Evolutionary conservation across 2,329 filamentous ascomycete species (phyloP).

Genomic region (Myriosclerotinia scirpicola): DNA sequence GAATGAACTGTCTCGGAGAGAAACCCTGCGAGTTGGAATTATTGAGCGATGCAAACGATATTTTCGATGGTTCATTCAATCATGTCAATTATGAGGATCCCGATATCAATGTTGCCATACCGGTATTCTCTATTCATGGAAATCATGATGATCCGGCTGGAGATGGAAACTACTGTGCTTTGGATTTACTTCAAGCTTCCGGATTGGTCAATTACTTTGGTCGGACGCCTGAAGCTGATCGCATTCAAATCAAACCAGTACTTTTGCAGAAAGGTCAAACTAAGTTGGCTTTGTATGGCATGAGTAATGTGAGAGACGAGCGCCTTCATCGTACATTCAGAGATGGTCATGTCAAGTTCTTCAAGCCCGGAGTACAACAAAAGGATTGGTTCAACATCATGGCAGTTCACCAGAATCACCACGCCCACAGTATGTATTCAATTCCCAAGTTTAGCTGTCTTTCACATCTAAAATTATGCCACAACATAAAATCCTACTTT

Average conservation of each 20-base stretch:
- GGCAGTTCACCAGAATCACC: slow-evolving; percentile 93
- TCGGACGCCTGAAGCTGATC: slow-evolving; percentile 85
- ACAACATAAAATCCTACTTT: too few relatives aligned
- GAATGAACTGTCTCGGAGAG: slow-evolving; percentile 91
- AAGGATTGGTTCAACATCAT: slow-evolving; percentile 95
- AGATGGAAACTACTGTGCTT: slow-evolving; percentile 84
- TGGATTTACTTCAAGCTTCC: slow-evolving; percentile 87
- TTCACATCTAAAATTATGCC: too few relatives aligned
- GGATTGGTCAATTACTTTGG: slow-evolving; percentile 96
- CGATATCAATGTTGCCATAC: slow-evolving; percentile 95
- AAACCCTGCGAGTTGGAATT: slow-evolving; percentile 96
- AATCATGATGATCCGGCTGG: slow-evolving; percentile 99
- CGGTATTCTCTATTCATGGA: slow-evolving; percentile 96
- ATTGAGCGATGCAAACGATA: slow-evolving; percentile 86
- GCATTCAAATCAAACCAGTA: slow-evolving; percentile 88
- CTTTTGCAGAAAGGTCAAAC: slow-evolving; percentile 90
- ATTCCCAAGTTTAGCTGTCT: too few relatives aligned
- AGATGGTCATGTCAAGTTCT: slow-evolving; percentile 93
- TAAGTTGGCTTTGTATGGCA: slow-evolving; percentile 87
- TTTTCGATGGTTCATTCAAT: slow-evolving; percentile 85
- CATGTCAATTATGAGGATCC: slow-evolving; percentile 98
- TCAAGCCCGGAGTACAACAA: slow-evolving; percentile 75
- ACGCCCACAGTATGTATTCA: slow-evolving; percentile 62
- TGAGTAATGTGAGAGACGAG: slow-evolving; percentile 96
- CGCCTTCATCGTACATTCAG: slow-evolving; percentile 90